Conservation (phyloP, 371 early-diverging fungal genomes). For the Phascolomyces articulosus region DNA sequence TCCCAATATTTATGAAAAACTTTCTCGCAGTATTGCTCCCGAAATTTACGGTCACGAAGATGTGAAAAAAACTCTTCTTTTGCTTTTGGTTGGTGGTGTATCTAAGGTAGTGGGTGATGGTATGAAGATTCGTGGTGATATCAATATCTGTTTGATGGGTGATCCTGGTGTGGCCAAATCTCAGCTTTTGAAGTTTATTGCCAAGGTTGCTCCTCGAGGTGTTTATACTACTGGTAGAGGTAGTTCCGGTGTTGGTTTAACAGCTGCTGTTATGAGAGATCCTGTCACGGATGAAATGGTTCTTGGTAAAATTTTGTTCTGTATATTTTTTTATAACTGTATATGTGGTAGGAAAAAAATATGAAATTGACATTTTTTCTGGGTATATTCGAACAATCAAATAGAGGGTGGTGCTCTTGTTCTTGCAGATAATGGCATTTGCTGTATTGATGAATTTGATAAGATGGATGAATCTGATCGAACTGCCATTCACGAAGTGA, state of each 20-base stretch:
- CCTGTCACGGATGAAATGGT: constrained; percentile 88
- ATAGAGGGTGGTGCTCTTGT: constrained; percentile 92
- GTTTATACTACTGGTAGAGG: constrained; percentile 96
- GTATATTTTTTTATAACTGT: neutral
- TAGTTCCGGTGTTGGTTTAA: constrained; percentile 94
- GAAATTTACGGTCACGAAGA: constrained; percentile 98
- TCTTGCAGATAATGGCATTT: constrained; percentile 90
- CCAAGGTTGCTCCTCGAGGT: constrained; percentile 86
- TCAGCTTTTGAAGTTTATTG: constrained; percentile 88
- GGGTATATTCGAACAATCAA: neutral
- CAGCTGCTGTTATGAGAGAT: constrained; percentile 89
- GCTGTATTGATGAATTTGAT: constrained; percentile 96
- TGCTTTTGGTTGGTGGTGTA: constrained; percentile 91
- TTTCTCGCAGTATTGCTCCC: constrained; percentile 96
- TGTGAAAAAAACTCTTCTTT: constrained; percentile 91
- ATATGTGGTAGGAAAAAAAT: neutral
- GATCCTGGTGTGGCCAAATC: constrained; percentile 99
- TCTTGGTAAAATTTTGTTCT: constrained; percentile 70
- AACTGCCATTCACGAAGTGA: constrained; percentile 93
- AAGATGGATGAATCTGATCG: constrained; percentile 92
- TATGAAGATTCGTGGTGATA: constrained; percentile 93
- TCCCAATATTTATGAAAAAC: constrained; percentile 80
- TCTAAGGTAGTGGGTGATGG: constrained; percentile 87
- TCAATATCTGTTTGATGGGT: constrained; percentile 98
- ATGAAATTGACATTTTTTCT: neutral